phyloP scores from a whole-genome alignment of 2,329 filamentous ascomycete genomes.

The Diaporthe longicolla region DNA sequence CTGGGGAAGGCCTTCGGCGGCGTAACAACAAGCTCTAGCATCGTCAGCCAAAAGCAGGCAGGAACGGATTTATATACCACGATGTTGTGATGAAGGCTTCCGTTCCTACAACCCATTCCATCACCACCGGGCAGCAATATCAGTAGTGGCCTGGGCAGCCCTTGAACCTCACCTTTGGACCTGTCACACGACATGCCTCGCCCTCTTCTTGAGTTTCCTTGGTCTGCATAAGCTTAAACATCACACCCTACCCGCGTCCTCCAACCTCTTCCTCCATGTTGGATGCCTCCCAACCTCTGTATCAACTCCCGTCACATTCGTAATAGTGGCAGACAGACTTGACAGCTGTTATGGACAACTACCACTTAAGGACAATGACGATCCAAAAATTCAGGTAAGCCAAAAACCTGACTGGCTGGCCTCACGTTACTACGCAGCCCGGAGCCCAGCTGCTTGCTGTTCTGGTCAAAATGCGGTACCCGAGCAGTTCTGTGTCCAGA shows the following conservation, averaged over 20 bases:
- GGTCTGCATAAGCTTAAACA: neutral
- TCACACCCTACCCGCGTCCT: conserved; percentile 1
- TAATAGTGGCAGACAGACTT: neutral
- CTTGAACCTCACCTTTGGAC: conserved; percentile 15
- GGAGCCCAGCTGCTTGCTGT: neutral
- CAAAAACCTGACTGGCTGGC: neutral
- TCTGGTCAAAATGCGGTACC: neutral
- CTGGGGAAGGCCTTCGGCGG: too few species aligned
- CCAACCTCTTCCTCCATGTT: neutral
- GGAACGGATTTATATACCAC: neutral
- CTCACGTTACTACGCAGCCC: neutral
- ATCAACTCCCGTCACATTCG: neutral
- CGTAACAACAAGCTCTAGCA: too few species aligned
- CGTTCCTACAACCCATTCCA: neutral
- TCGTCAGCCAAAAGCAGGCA: neutral
- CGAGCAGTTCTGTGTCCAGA: neutral
- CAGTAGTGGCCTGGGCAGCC: conserved; percentile 1
- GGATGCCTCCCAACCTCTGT: neutral
- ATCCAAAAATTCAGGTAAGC: conserved; percentile 37
- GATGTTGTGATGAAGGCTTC: conserved; percentile 1
- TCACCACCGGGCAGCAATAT: conserved; percentile 8
- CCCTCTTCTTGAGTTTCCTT: conserved; percentile 3
- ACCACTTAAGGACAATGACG: neutral
- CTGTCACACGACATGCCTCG: neutral
- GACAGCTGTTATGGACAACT: conserved; percentile 11